Evolutionary conservation across 768 basidiomycete species (phyloP), one percentile per base, ranked within the genome.

Genomic region (Paxillus involutus): DNA sequence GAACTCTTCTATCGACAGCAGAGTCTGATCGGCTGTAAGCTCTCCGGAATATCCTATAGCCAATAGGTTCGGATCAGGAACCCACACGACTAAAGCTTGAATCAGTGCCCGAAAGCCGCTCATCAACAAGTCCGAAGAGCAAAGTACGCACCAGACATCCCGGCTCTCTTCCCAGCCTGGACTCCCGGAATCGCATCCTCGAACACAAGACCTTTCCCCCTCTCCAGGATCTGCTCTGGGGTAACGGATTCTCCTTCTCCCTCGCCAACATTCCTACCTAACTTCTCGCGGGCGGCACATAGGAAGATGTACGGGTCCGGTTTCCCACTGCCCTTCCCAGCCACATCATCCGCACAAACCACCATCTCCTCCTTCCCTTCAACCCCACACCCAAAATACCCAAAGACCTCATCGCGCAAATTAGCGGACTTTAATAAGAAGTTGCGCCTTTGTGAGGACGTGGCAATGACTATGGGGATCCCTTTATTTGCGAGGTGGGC

Each of bases 251-350:
- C 65, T 53, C 11, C 62, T 68, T 19, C 75, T 71, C 13, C 75
- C 67, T 53, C 75, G 3, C 88, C 87, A 0, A 91, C 86, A 17
- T 79, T 67, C 33, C 74, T 75, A 11, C 78, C 77, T 42, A 91
- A 69, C 50, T 83, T 71, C 56, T 77, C 76, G 47, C 78, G 75
- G 26, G 92, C 92, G 11, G 90, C 86, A 8, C 76, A 75, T 35
- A 94, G 73, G 66, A 93, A 95, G 35, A 92, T 84, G 64, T 92
- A 91, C 16, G 92, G 91, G 29, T 77, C 75, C 0, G 92, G 92
- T 69, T 95, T 95, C n/a, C 88, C 85, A 29, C 72, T 71, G 61
- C 84, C 79, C 48, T 73, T 72, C 37, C 77, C 74, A 57, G 75
- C 66, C n/a, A 67, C 70, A 61, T 91, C 91, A 57, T 93, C 88